phyloP scores from a whole-genome alignment of 192 early-diverging fungal species.

The Backusella parvicylindrica region DNA sequence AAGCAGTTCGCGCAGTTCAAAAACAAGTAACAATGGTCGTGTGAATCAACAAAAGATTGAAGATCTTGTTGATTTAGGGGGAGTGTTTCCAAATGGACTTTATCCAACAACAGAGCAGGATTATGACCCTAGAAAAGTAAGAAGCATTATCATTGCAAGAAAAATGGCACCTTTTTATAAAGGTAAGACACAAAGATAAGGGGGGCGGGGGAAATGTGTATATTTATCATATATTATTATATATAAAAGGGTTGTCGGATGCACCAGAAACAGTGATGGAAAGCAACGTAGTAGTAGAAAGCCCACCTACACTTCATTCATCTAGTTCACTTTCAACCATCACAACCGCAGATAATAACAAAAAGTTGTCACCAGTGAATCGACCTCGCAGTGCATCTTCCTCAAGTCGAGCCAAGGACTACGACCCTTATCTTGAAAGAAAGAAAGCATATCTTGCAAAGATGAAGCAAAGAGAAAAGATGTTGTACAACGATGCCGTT shows the following conservation, averaged over 20 bases:
- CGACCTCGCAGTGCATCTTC: conserved; percentile 25
- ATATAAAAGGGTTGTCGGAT: conserved; percentile 31
- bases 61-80: conserved; percentile 59
- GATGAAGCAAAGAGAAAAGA: conserved; percentile 34
- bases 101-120: conserved; percentile 69
- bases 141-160: conserved; percentile 67
- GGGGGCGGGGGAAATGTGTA: too few species aligned
- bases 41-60: conserved; percentile 20
- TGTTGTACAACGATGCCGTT: conserved; percentile 59
- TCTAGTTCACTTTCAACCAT: background rate
- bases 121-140: conserved; percentile 70
- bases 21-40: background rate
- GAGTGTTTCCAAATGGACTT: conserved; percentile 62
- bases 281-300: conserved; percentile 4
- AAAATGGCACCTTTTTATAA: conserved; percentile 86
- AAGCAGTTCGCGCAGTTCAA: conserved; percentile 1
- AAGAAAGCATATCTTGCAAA: conserved; percentile 17
- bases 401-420: conserved; percentile 12
- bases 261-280: conserved; percentile 27
- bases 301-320: conserved; percentile 16
- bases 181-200: conserved; percentile 65
- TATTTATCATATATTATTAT: background rate
- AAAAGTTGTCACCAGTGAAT: background rate
- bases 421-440: conserved; percentile 17
- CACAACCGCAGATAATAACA: background rate